phyloP scores from a whole-genome alignment of 805 yeast species.

The Ogataea wickerhamii region DNA sequence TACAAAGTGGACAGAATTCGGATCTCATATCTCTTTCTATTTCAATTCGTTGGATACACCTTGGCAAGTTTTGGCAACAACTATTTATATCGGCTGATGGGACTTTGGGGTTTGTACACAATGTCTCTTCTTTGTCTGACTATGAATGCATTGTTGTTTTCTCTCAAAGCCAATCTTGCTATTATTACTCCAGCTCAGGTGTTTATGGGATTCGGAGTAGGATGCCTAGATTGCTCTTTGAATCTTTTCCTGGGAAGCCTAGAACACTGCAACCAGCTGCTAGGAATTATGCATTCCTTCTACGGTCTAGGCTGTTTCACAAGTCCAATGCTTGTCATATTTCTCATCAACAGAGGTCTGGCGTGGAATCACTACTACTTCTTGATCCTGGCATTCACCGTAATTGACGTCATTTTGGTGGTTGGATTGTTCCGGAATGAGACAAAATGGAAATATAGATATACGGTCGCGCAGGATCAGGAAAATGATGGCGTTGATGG shows the following conservation, averaged over 20 bases:
- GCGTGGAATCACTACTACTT: constrained; percentile 46
- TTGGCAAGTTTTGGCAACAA: constrained; percentile 49
- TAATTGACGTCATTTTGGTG: constrained; percentile 24
- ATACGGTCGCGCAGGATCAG: constrained; percentile 16
- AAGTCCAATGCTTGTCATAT: constrained; percentile 45
- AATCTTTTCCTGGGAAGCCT: constrained; percentile 51
- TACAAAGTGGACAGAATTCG: constrained; percentile 47
- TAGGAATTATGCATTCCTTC: constrained; percentile 50
- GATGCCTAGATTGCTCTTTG: constrained; percentile 52
- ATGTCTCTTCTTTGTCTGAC: constrained; percentile 12
- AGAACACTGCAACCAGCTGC: constrained; percentile 44
- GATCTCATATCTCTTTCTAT: constrained; percentile 48
- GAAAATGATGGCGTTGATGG: constrained; percentile 18
- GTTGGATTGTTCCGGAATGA: constrained; percentile 37
- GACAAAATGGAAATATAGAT: constrained; percentile 42
- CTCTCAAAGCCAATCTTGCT: constrained; percentile 39
- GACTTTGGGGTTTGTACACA: constrained; percentile 46
- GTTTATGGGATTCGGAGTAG: constrained; percentile 52
- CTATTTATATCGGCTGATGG: constrained; percentile 38
- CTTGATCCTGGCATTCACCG: constrained; percentile 32
- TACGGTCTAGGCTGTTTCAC: constrained; percentile 54
- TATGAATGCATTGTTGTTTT: constrained; percentile 27
- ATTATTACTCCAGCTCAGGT: constrained; percentile 39
- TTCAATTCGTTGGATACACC: constrained; percentile 54
- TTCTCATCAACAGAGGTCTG: constrained; percentile 35